Base-by-base conservation (phyloP, 495 filamentous ascomycete genomes). In the Penicillium coffeae region DNA sequence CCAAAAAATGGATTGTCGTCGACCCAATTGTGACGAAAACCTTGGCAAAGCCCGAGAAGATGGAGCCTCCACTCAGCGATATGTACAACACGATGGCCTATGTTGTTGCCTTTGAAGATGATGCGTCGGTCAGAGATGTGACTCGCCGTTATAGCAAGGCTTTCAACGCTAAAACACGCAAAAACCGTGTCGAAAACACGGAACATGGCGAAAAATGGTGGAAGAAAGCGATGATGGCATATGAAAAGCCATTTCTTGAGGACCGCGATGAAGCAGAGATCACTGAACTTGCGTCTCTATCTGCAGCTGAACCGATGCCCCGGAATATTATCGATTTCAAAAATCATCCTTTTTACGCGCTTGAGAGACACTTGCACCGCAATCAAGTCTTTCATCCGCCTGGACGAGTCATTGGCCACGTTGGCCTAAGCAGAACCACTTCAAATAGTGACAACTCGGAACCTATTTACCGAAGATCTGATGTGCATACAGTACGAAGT, bases 311-410 rank as follows among this genome's bases (percentile, higher is more conserved):
- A 59, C 86, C 87, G 3, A 90, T 99, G 83, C 93, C 93, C 4
- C 80, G 82, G 37, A 95, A 90, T 54, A 80, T 96, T 14, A 80
- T 83, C 37, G 92, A 97, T 58, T 94, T 96, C 68, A 96, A 95
- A 61, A 83, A 87, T 55, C 93, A 99, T 65, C 94, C 94, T 0
- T 68, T 88, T 38, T 96, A 91, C 58, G 90, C 88, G 1, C 76
- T 99, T 0, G 87, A 95, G 55, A 76, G 94, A 37, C 90, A 97
- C 70, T 68, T 99, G n/a, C 83, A 80, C 40, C 76, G 83, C 15
- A 84, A 93, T 55, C 88, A 99, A 67, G 84, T 90, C 9, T 76
- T 93, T 10, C 76, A 82, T 37, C 86, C 35, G 5, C 5, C 82
- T 0, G 88, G 83, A 37, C 74, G 80, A 8, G 69, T 78, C n/a